Evolutionary conservation across 2,329 filamentous ascomycete species (phyloP), one percentile per base, ranked within the genome.

Genomic region (Fusarium falciforme): DNA sequence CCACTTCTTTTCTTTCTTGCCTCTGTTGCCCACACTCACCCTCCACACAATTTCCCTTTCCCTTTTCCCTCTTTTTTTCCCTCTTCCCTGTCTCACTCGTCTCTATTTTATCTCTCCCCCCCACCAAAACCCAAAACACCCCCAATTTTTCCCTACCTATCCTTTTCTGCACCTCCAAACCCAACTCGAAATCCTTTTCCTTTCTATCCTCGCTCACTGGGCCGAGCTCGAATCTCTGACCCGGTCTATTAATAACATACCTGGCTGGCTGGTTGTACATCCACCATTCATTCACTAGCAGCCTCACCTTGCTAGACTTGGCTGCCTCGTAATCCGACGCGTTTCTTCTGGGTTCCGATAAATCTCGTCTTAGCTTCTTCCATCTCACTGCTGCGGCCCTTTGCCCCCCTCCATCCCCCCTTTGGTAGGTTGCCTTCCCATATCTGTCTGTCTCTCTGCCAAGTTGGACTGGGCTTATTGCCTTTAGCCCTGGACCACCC

Each of bases 381-480:
- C 40, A 44, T 22, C 22, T 47, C 44, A 27, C 44, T 47, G 40
- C 40, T 25, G 44, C 22, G 7, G 40, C 40, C 40, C n/a, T 42
- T 14, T 42, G 38, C 38, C 38, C n/a, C n/a, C 40, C 40, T 55
- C 63, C 68, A 68, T 71, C 35, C 67, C 70, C 61, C 66, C 68
- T 61, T 70, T 64, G 66, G 70, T 71, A 31, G 57, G 31, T 42
- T 40, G 22, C 55, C 16, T 29, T 44, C 38, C 57, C 27, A 61
- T 71, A 65, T 71, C 64, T 75, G 44, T 49, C 44, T 49, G 22
- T 49, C 40, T 42, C n/a, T 49, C 44, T 57, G 61, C 72, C 72
- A 68, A 74, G 64, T 74, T 74, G 64, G 58, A 75, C 40, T 69
- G 74, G 71, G 74, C 74, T 77, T 76, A 58, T 76, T 76, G 66